These are phyloP conservation scores for Vaccinium corymbosum DNA, from an alignment of 148 eudicot species.

Conservation along the genomic window DNA sequence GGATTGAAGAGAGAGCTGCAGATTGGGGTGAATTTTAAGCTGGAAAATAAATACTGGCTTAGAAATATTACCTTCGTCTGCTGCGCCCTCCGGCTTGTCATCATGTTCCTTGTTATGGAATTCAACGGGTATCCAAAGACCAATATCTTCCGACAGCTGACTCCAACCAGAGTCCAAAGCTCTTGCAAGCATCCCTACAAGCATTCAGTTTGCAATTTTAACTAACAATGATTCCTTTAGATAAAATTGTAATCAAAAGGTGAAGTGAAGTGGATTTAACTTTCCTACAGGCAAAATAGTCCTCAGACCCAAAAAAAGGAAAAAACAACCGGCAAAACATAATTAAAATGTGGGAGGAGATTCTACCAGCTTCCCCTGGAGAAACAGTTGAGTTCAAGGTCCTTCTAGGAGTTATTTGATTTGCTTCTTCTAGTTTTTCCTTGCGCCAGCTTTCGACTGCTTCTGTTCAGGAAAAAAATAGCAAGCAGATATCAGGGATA, in stretches of 20 bases:
- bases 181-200: constrained; percentile 46
- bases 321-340: not conserved
- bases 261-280: not conserved
- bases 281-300: not conserved
- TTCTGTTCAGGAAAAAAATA: constrained; percentile 40
- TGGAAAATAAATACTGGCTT: not conserved
- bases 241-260: not conserved
- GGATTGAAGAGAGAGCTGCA: not conserved
- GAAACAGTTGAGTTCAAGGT: constrained; percentile 36
- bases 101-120: constrained; percentile 54
- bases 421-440: constrained; percentile 55
- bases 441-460: constrained; percentile 72
- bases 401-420: constrained; percentile 33
- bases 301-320: not conserved
- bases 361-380: constrained; percentile 62
- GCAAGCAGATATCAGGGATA: not conserved
- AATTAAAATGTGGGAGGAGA: not conserved
- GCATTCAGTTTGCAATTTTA: not conserved
- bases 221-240: constrained; percentile 9
- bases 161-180: constrained; percentile 67
- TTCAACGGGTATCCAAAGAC: constrained; percentile 73
- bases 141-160: constrained; percentile 61
- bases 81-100: constrained; percentile 74
- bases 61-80: constrained; percentile 55
- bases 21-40: not conserved